Conservation (phyloP, 805 yeast genomes). For the Ascoidea asiatica region DNA sequence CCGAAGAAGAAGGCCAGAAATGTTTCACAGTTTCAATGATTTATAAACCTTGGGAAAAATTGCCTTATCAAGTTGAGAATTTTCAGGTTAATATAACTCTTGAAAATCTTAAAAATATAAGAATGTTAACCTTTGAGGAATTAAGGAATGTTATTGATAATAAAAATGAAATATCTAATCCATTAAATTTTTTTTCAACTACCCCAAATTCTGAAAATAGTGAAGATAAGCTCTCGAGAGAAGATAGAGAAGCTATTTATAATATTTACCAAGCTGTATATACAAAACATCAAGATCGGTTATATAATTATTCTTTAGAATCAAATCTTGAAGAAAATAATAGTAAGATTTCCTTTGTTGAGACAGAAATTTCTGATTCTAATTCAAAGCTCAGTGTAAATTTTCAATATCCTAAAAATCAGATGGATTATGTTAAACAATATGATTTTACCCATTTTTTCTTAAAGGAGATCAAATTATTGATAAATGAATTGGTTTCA, state of each 20-base stretch:
- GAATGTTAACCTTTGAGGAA: neutral
- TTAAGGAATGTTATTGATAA: neutral
- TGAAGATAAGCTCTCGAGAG: neutral
- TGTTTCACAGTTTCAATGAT: neutral
- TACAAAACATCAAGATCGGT: neutral
- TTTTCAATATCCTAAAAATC: too few species aligned
- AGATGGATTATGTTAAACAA: too few species aligned
- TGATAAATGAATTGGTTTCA: conserved; percentile 21
- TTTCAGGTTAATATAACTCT: neutral
- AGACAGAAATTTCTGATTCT: too few species aligned
- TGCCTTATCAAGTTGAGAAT: too few species aligned
- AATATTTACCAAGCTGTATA: neutral
- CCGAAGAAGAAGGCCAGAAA: neutral
- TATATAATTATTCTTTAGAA: neutral
- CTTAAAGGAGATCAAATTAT: conserved; percentile 13
- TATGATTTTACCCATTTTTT: too few species aligned
- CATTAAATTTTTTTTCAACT: too few species aligned
- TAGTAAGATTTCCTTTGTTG: too few species aligned
- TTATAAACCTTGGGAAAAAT: neutral
- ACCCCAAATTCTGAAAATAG: neutral
- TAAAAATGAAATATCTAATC: neutral
- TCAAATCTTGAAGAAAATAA: neutral
- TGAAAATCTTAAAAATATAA: neutral
- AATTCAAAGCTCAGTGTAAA: too few species aligned
- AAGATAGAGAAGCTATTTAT: neutral